Conservation (phyloP, 257 asterid species). For the Leonotis leonurus region DNA sequence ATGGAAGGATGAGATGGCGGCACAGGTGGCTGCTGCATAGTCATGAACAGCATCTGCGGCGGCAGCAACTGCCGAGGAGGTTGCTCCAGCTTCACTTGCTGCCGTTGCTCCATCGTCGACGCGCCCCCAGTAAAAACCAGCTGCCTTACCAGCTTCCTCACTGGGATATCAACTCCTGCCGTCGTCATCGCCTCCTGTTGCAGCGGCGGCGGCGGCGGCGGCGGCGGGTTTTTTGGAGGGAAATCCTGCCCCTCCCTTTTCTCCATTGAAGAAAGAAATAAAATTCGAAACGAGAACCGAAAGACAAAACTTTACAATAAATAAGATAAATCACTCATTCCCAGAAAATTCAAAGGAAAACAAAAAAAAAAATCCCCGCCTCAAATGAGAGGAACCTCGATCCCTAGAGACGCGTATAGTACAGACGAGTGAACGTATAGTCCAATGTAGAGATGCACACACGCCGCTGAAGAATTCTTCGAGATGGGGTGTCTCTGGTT, state of each 20-base stretch:
- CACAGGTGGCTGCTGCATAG: conserved; percentile 34
- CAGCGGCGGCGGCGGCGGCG: conserved; percentile 20
- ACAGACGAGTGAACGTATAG: conserved; percentile 6
- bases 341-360: neutral
- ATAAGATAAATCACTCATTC: neutral
- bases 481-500: too few species aligned
- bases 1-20: conserved; percentile 42
- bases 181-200: conserved; percentile 33
- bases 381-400: conserved; percentile 19
- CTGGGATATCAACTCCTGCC: conserved; percentile 45
- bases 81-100: conserved; percentile 25
- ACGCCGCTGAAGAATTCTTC: conserved; percentile 19
- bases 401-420: conserved; percentile 5
- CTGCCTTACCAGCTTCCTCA: conserved; percentile 82
- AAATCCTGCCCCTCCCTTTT: conserved; percentile 58
- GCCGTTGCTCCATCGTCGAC: conserved; percentile 27
- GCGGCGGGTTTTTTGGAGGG: conserved; percentile 54
- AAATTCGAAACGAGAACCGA: neutral
- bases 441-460: conserved; percentile 7
- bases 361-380: conserved; percentile 18
- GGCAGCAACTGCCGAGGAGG: conserved; percentile 16
- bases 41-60: conserved; percentile 34
- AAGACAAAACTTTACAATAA: neutral
- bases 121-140: conserved; percentile 65
- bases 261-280: conserved; percentile 42